Percentiles rank a stretch among this genome's conserved stretches.
Conservation (phyloP, 257 asterid genomes). For the Solanum chilense region DNA sequence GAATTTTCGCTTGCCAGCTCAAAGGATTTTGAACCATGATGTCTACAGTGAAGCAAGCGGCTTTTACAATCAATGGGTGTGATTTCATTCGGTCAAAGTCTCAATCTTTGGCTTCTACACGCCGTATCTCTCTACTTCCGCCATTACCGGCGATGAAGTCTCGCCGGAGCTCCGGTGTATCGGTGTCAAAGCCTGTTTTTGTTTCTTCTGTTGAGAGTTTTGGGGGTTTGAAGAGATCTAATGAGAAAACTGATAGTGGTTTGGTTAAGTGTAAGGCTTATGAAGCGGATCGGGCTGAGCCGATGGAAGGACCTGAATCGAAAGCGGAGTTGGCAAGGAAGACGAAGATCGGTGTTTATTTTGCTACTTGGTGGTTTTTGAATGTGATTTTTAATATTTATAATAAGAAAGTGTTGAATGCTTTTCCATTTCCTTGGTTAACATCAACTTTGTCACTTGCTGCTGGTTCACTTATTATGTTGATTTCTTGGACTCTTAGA, state of each 20-base stretch:
- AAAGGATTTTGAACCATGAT: conserved; percentile 31
- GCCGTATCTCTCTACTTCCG: conserved; percentile 15
- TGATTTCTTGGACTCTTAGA: conserved; percentile 75
- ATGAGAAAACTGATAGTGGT: conserved; percentile 8
- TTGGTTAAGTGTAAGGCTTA: conserved; percentile 51
- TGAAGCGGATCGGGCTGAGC: conserved; percentile 63
- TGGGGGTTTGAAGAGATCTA: neutral
- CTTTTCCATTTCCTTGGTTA: conserved; percentile 82
- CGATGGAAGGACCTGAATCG: conserved; percentile 24
- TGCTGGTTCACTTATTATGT: conserved; percentile 86
- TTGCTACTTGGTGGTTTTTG: conserved; percentile 94
- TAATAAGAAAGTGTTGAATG: conserved; percentile 88
- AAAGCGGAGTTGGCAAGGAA: conserved; percentile 61
- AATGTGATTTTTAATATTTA: conserved; percentile 86
- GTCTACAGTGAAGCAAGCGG: conserved; percentile 47
- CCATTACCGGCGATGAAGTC: conserved; percentile 7
- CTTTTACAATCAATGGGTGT: conserved; percentile 17
- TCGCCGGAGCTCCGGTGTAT: conserved; percentile 13
- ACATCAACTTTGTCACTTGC: conserved; percentile 90
- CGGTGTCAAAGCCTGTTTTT: conserved; percentile 42
- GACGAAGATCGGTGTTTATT: conserved; percentile 72
- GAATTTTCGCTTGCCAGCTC: neutral
- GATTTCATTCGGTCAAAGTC: conserved; percentile 24
- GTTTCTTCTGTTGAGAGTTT: conserved; percentile 17
- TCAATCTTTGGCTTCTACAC: neutral